These are phyloP conservation scores for Candida pseudofarinosa DNA, from an alignment of 805 yeast species.

Conservation along the genomic window DNA sequence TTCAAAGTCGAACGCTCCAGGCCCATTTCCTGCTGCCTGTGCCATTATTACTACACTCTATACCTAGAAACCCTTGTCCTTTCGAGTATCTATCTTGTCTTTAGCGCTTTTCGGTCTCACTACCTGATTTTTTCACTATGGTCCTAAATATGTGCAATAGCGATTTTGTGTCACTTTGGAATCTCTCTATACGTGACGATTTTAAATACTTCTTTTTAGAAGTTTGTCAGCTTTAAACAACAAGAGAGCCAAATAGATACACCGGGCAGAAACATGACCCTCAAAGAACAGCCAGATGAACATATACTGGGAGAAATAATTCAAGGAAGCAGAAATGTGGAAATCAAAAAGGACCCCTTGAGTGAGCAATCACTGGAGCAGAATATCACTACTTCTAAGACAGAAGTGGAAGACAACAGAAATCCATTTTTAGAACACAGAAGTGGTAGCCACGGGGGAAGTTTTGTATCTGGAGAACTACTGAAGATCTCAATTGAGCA, in stretches of 20 bases:
- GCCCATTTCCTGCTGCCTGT: neutral
- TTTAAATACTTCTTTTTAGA: neutral
- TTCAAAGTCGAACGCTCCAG: conserved; percentile 24
- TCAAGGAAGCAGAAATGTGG: neutral
- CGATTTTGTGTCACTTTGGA: neutral
- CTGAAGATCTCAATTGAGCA: conserved; percentile 3
- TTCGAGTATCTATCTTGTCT: no score
- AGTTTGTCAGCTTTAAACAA: neutral
- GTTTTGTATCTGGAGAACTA: neutral
- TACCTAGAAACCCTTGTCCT: neutral
- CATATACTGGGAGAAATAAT: neutral
- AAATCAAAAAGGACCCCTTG: neutral
- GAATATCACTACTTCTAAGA: neutral
- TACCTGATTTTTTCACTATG: no score
- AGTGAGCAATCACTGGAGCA: neutral
- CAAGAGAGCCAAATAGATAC: neutral
- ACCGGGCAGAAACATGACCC: neutral
- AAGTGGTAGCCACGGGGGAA: neutral
- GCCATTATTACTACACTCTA: neutral
- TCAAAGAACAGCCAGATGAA: neutral
- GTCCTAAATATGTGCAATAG: neutral
- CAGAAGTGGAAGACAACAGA: neutral
- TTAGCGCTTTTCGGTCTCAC: no score
- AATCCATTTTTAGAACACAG: neutral
- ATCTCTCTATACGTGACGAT: neutral